Evolutionary conservation across 2,329 filamentous ascomycete species (phyloP).

Genomic region (Sodiomyces alkalinus): DNA sequence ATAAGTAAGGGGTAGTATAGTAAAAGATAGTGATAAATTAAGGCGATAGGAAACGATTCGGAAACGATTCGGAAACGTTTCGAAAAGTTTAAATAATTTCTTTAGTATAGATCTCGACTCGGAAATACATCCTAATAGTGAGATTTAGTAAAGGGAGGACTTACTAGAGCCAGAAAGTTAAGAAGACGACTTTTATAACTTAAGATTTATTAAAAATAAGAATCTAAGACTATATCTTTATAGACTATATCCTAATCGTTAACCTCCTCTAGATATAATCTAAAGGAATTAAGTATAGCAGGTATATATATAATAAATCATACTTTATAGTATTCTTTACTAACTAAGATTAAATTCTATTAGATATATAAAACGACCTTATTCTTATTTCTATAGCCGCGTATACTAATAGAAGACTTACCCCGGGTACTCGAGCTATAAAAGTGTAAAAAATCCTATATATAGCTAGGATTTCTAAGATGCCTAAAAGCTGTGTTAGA

Average conservation of each 20-base stretch:
- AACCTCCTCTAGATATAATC: background rate
- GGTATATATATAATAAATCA: background rate
- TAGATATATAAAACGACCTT: background rate
- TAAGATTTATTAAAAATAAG: conserved; percentile 1
- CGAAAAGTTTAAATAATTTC: background rate
- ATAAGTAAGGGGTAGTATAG: too few species aligned
- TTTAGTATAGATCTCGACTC: background rate
- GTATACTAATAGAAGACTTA: too few species aligned
- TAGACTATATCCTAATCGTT: background rate
- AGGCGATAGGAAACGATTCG: too few species aligned
- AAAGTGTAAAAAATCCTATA: too few species aligned
- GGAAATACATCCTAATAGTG: background rate
- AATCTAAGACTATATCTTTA: background rate
- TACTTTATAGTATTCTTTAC: background rate
- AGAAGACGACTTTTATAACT: background rate
- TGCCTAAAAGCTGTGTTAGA: background rate
- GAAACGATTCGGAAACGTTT: too few species aligned
- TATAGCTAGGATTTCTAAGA: background rate
- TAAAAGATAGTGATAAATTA: too few species aligned
- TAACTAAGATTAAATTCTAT: background rate
- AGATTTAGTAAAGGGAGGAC: background rate
- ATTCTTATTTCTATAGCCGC: background rate
- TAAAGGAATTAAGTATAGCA: background rate
- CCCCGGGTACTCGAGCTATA: too few species aligned
- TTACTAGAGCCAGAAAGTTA: too few species aligned